These are phyloP conservation scores for Iris pallida DNA, from an alignment of 116 monocot species.

Conservation along the genomic window DNA sequence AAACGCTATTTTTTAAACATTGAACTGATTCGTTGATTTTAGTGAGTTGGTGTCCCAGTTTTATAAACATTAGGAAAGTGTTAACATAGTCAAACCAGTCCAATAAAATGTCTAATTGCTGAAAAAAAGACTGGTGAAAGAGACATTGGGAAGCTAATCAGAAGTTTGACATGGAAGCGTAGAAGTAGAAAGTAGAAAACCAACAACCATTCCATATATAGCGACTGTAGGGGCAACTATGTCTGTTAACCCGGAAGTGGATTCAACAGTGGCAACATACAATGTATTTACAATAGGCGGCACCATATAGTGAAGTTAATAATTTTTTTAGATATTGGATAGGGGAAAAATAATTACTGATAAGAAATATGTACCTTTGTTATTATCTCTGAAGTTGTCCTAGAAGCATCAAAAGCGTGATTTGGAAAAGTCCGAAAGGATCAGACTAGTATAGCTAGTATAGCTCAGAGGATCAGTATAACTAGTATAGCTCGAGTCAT, in stretches of 20 bases:
- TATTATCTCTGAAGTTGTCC: constrained; percentile 30
- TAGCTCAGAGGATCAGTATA: too few relatives aligned
- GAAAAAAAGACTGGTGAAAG: background rate
- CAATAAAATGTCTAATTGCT: background rate
- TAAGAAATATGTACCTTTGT: constrained; percentile 78
- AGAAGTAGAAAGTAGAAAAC: background rate
- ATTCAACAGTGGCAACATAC: constrained; percentile 31
- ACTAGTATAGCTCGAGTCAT: too few relatives aligned
- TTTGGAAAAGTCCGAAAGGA: constrained; percentile 61
- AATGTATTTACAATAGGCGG: constrained; percentile 38
- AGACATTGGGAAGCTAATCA: background rate
- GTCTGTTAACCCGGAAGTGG: constrained; percentile 46
- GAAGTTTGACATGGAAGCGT: background rate
- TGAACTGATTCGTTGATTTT: constrained; percentile 69
- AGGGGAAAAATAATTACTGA: too few relatives aligned
- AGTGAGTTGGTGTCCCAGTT: constrained; percentile 62
- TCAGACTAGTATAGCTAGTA: too few relatives aligned
- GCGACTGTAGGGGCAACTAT: constrained; percentile 38
- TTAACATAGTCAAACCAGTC: background rate
- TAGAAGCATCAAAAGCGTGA: constrained; percentile 54
- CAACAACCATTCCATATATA: constrained; percentile 45
- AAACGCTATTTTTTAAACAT: too few relatives aligned
- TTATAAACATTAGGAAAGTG: constrained; percentile 23
- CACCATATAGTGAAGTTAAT: constrained; percentile 10
- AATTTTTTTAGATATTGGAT: too few relatives aligned